These are phyloP conservation scores for Teunomyces gatunensis DNA, from an alignment of 805 yeast genomes.

Conservation along the genomic window DNA sequence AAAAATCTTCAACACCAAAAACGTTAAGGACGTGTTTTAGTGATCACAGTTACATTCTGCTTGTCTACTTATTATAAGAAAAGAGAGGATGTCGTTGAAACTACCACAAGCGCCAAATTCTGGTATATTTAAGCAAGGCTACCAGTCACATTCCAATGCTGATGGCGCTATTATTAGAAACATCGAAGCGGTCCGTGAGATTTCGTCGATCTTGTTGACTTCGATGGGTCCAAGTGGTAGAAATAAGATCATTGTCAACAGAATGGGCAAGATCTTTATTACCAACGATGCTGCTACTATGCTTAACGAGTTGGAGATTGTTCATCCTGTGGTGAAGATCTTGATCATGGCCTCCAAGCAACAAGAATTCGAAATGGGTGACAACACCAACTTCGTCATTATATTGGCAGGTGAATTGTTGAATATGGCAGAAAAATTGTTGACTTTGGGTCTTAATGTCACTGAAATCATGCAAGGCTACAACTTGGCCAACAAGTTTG, in stretches of 20 bases:
- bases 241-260: slow-evolving; percentile 91
- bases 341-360: slow-evolving; percentile 96
- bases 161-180: slow-evolving; percentile 95
- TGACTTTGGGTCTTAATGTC: slow-evolving; percentile 82
- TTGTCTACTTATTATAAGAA: not conserved
- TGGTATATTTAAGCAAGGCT: slow-evolving; percentile 94
- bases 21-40: slow-evolving; percentile 1
- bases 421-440: slow-evolving; percentile 79
- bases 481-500: slow-evolving; percentile 78
- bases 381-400: slow-evolving; percentile 87
- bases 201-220: slow-evolving; percentile 85
- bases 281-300: slow-evolving; percentile 99
- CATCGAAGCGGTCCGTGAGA: slow-evolving; percentile 91
- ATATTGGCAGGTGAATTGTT: slow-evolving; percentile 91
- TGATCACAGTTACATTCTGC: not conserved
- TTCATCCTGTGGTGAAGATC: slow-evolving; percentile 96
- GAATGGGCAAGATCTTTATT: slow-evolving; percentile 78
- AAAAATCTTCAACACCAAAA: slow-evolving; percentile 2
- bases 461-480: slow-evolving; percentile 93
- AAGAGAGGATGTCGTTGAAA: slow-evolving; percentile 69
- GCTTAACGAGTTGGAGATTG: slow-evolving; percentile 86
- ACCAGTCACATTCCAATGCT: slow-evolving; percentile 77
- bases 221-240: slow-evolving; percentile 98
- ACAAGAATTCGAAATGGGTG: slow-evolving; percentile 97
- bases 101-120: slow-evolving; percentile 91